Evolutionary conservation across 345 rosid genomes (phyloP).

Genomic region (Adansonia digitata): DNA sequence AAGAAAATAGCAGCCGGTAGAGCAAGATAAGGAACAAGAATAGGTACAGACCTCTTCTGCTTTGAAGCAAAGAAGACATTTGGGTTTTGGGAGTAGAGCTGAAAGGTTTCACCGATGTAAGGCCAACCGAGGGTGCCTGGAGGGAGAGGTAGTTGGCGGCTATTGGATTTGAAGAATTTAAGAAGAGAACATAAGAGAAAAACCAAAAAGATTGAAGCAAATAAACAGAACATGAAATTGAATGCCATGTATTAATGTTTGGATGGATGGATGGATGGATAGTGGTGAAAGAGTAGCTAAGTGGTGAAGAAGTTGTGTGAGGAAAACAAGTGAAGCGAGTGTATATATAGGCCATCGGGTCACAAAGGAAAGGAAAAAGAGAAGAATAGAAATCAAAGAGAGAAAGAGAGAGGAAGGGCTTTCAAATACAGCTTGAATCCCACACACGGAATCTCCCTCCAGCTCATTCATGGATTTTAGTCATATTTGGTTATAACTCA

Average conservation of each 20-base stretch:
- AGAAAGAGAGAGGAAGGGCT: not conserved
- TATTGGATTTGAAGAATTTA: conserved; percentile 21
- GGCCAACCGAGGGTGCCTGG: conserved; percentile 92
- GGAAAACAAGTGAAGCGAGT: conserved; percentile 4
- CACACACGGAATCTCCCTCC: conserved; percentile 46
- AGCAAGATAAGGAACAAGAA: not conserved
- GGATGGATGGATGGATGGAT: not conserved
- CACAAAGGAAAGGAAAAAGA: not conserved
- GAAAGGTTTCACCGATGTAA: conserved; percentile 77
- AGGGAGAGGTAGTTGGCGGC: conserved; percentile 54
- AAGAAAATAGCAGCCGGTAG: no score
- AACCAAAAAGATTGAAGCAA: conserved; percentile 25
- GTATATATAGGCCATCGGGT: conserved; percentile 26
- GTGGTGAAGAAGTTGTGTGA: conserved; percentile 21
- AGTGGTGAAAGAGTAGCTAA: not conserved
- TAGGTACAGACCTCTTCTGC: conserved; percentile 37
- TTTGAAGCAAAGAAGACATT: conserved; percentile 75
- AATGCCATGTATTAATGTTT: conserved; percentile 28
- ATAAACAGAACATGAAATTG: conserved; percentile 1
- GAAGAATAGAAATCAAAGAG: no score
- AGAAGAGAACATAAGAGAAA: conserved; percentile 28
- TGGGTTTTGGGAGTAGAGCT: conserved; percentile 89
- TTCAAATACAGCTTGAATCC: conserved; percentile 45
- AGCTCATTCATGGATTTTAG: conserved; percentile 35
- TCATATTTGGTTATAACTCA: not conserved